phyloP scores from a whole-genome alignment of 2,329 filamentous ascomycete genomes.

The Calcarisporium arbuscula region DNA sequence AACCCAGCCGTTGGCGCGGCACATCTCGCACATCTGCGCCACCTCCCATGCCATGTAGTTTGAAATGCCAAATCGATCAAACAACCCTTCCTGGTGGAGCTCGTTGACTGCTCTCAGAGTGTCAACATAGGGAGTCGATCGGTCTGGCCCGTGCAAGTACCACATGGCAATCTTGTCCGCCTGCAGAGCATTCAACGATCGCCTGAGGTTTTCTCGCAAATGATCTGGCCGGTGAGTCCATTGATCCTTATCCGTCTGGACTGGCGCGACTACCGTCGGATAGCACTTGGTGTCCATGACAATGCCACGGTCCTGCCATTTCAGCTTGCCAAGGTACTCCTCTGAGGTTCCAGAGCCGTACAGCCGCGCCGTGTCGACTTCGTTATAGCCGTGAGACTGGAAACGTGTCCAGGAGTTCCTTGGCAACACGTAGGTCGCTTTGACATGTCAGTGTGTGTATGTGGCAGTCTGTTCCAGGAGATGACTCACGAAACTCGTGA shows the following conservation, averaged over 20 bases:
- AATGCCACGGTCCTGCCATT: slow-evolving; percentile 3
- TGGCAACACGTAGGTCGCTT: no score
- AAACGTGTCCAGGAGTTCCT: no score
- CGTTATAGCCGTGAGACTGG: slow-evolving; percentile 6
- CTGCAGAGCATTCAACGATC: slow-evolving; percentile 6
- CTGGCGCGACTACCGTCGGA: slow-evolving; percentile 1
- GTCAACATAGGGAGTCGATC: slow-evolving; percentile 58
- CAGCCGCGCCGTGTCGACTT: slow-evolving; percentile 8
- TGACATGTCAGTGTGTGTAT: no score
- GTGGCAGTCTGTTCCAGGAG: no score
- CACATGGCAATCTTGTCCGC: slow-evolving; percentile 15
- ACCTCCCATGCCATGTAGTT: slow-evolving; percentile 75
- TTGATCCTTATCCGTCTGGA: no score
- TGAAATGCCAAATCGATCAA: slow-evolving; percentile 61
- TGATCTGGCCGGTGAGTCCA: slow-evolving; percentile 1
- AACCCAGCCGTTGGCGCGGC: slow-evolving; percentile 62
- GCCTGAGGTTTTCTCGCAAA: slow-evolving; percentile 2
- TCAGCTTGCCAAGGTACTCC: slow-evolving; percentile 5
- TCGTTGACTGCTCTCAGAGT: slow-evolving; percentile 63
- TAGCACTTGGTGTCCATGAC: slow-evolving; percentile 1
- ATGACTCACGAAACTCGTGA: no score
- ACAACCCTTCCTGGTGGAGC: slow-evolving; percentile 65
- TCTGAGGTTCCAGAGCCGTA: slow-evolving; percentile 8
- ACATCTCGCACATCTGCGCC: slow-evolving; percentile 65
- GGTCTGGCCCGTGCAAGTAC: slow-evolving; percentile 45